Evolutionary conservation across 768 basidiomycete species (phyloP), one percentile per base, ranked within the genome.

Genomic region (Naganishia kalamii): DNA sequence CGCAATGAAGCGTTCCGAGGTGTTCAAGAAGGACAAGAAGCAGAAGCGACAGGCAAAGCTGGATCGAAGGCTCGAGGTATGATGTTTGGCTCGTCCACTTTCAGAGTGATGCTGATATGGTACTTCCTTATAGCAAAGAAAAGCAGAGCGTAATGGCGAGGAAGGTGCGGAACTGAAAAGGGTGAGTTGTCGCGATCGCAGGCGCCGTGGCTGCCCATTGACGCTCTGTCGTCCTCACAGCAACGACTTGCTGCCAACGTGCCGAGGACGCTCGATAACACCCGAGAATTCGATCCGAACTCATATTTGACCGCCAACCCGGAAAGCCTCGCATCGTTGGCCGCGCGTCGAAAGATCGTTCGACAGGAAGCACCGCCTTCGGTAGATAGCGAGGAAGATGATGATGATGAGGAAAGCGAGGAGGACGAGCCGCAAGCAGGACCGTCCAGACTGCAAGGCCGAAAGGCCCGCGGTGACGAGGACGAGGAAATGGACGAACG

Each of bases 261-360:
- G 11, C 93, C 93, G 0, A 84, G 84, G 48, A 99, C 96, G 0
- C 84, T 97, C 25, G 96, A 99, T 74, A 98, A 97, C 75, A 88
- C 86, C 66, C 86, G 93, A 67, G 88, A 93, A 77, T 88, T 85
- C 70, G 78, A 78, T 41, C 69, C 79, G 5, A 74, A 71, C 6
- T 79, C 78, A 25, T 79, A 81, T 69, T 68, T 81, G 37, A 78
- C 76, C 12, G 75, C 79, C 32, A 73, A 80, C 68, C 79, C 79
- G 21, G 71, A 71, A 25, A 72, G 69, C 7, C 65, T 77, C 13
- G 66, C 70, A 17, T 71, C 67, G 27, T 63, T 74, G 15, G 61
- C 50, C 1, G 66, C 61, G 17, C 37, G 66, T 30, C 32, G 40
- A 48, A 62, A 61, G 61, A 44, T 67, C 8, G 32, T 49, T 11